Evolutionary conservation across 192 early-diverging fungal species (phyloP), one percentile per base, ranked within the genome.

Genomic region (Linderina pennispora): DNA sequence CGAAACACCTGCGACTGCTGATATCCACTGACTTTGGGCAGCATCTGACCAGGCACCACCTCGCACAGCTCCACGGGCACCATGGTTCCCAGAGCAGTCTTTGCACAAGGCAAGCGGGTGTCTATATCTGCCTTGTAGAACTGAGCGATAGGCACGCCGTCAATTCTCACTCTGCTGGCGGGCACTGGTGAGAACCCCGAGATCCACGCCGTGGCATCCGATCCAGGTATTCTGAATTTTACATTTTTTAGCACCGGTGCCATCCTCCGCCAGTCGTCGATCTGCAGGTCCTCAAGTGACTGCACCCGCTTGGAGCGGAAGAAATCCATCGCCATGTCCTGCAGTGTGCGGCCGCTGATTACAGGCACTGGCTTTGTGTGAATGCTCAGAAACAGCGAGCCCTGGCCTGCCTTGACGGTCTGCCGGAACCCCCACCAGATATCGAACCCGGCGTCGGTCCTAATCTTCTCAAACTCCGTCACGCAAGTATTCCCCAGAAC

Each of bases 361-460:
- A 58, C 42, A 0, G 62, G 45, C n/a, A 52, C 45, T 0, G 54
- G 43, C 14, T 36, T 51, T 1, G 54, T 41, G 0, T 36, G 31
- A 1, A 65, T 40, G 6, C 32, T 53, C 8, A 53, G 35, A 14
- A 47, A 47, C 11, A 57, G 21, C 1, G 21, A n/a, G 1, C 34
- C 23, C 3, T 25, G 40, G 1, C 48, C 40, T 10, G 54, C 34
- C 8, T 50, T 44, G 19, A 54, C 26, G 1, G 66, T 57, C 21
- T 42, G 31, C 10, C 49, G 48, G 43, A 62, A 58, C 23, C 50
- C 50, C 66, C 66, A 70, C 44, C 47, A 48, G 16, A 62, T 35
- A 3, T 56, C 55, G 35, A 43, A 61, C 19, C 59, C 66, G 7
- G 25, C 38, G 7, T 14, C 20, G 3, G 49, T 56, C 10, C 8